phyloP scores from a whole-genome alignment of 352 stramenopile genomes.

The Globisporangium spiculum region DNA sequence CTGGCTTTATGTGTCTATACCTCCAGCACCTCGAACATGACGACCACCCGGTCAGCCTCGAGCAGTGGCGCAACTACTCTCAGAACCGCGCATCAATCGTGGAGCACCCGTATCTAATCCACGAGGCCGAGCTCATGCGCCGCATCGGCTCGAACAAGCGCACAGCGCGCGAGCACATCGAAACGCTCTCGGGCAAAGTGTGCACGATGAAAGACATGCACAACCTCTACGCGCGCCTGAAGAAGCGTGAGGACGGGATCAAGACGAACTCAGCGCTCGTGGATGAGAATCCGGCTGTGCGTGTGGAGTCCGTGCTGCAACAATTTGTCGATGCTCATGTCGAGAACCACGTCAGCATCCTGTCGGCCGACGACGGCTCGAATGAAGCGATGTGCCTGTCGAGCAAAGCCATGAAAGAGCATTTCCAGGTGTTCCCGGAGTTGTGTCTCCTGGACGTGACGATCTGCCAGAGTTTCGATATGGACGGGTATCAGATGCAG shows the following conservation, averaged over 20 bases:
- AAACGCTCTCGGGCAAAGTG: slow-evolving; percentile 59
- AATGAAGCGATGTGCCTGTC: slow-evolving; percentile 72
- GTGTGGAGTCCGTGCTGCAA: slow-evolving; percentile 57
- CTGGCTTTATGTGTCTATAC: background rate
- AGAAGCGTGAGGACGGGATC: slow-evolving; percentile 55
- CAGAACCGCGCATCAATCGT: slow-evolving; percentile 72
- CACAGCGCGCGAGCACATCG: slow-evolving; percentile 55
- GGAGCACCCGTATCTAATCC: slow-evolving; percentile 65
- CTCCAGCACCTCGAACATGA: slow-evolving; percentile 55
- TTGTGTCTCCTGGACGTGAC: slow-evolving; percentile 55
- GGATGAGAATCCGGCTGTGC: slow-evolving; percentile 21
- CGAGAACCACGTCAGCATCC: slow-evolving; percentile 74
- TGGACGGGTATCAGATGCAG: slow-evolving; percentile 51
- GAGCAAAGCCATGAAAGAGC: slow-evolving; percentile 73
- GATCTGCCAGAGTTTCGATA: slow-evolving; percentile 25
- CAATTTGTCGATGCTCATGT: slow-evolving; percentile 67
- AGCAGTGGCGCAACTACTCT: slow-evolving; percentile 78
- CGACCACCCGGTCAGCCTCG: slow-evolving; percentile 57
- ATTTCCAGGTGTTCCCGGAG: slow-evolving; percentile 62
- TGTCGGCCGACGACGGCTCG: slow-evolving; percentile 65
- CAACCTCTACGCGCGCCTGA: slow-evolving; percentile 63
- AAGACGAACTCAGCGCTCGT: slow-evolving; percentile 38
- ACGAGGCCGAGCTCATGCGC: slow-evolving; percentile 71
- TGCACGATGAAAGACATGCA: slow-evolving; percentile 85
- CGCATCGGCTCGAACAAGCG: slow-evolving; percentile 71